Percentiles rank a stretch among this genome's conserved stretches.
phyloP scores from a whole-genome alignment of 83 land plant genomes.

The Isoetes engelmannii region DNA sequence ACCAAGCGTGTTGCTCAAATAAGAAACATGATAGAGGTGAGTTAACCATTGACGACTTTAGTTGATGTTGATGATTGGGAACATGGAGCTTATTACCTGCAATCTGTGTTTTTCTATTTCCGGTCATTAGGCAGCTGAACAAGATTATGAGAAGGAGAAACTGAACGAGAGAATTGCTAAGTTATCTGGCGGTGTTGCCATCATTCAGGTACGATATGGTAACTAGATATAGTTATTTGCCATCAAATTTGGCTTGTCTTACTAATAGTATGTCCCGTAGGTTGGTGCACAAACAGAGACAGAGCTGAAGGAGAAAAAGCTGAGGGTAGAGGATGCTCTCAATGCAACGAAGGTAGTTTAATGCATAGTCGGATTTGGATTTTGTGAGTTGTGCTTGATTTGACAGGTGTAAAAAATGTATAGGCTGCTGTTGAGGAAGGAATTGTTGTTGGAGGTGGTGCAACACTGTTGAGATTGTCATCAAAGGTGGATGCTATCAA shows the following conservation, averaged over 20 bases:
- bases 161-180: slow-evolving; percentile 90
- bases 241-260: not conserved
- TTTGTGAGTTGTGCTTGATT: not conserved
- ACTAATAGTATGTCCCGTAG: slow-evolving; percentile 16
- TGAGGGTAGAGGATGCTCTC: slow-evolving; percentile 91
- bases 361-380: not conserved
- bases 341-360: slow-evolving; percentile 79
- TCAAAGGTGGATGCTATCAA: slow-evolving; percentile 74
- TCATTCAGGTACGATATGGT: slow-evolving; percentile 47
- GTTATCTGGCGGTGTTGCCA: slow-evolving; percentile 90
- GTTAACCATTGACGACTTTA: not conserved
- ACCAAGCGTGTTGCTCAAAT: slow-evolving; percentile 70
- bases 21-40: slow-evolving; percentile 62
- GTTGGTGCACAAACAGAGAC: slow-evolving; percentile 98
- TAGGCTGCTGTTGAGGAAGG: slow-evolving; percentile 99
- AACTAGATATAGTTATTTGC: not conserved
- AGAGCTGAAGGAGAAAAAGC: slow-evolving; percentile 83
- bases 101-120: not conserved
- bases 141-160: slow-evolving; percentile 89
- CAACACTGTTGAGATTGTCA: slow-evolving; percentile 67
- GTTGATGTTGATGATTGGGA: not conserved
- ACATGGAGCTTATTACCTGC: not conserved
- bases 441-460: slow-evolving; percentile 92
- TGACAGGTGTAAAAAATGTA: not conserved
- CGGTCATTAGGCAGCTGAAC: slow-evolving; percentile 53